Base-by-base conservation (phyloP, 2,329 filamentous ascomycete genomes). In the Pseudophaeomoniella oleicola region DNA sequence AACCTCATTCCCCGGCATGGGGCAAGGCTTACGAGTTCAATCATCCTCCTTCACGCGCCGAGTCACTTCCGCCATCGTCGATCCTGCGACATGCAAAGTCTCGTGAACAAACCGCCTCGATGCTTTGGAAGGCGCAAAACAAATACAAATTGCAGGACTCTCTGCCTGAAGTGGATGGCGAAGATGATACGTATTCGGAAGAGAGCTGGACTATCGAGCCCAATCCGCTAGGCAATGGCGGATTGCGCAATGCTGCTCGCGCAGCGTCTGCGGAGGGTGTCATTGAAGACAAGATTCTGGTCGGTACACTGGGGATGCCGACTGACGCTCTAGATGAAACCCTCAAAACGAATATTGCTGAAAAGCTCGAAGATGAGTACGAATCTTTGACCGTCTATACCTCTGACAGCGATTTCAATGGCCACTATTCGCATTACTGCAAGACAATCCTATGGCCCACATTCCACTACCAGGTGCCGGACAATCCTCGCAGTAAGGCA, bases 391-490 rank as follows among this genome's bases (percentile, higher is more conserved):
- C 81, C 2, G 86, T 94, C 19, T 93, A 81, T 55, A 81, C 83
- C 56, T 81, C 76, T 42, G 88, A 96, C 60, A 85, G 81, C 53
- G 87, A 96, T 57, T 86, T 94, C 53, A 81, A 94, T 50, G 86
- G 87, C 1, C 87, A 94, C 59, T 96, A 96, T 53, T 75, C 80
- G 10, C 87, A 94, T 59, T 96, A 90, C 55, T 94, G 87, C 76
- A 96, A 96, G 64, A 85, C 88, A 52, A 94, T 96, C 38, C 68
- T 96, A 4, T 96, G 88, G 88, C 88, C 88, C 1, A 87, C 94
- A 41, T 93, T 96, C 58, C 87, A 96, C 60, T 96, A 96, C 57
- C 87, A 94, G 58, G 93, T 96, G 41, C 90, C 88, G 0, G 90
- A 96, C 54, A 92, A 93, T 53, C 88, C 88, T 16, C 94, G 94